Conservation (phyloP, 306 rosid genomes). For the Begonia masoniana region DNA sequence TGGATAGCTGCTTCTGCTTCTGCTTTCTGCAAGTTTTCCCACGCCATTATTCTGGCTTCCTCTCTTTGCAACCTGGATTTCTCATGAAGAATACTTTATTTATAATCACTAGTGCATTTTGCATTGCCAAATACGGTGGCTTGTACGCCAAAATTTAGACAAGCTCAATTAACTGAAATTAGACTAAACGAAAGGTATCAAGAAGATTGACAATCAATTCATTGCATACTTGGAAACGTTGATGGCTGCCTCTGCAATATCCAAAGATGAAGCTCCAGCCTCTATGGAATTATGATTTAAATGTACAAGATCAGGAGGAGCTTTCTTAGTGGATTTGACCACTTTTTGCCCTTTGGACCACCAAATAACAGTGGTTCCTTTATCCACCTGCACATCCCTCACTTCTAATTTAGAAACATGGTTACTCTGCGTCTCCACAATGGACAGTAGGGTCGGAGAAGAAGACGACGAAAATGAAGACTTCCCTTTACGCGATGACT, state of each 20-base stretch:
- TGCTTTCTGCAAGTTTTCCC: constrained; percentile 88
- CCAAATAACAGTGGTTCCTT: constrained; percentile 31
- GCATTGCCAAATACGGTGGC: neutral
- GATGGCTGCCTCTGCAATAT: constrained; percentile 39
- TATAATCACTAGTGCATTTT: neutral
- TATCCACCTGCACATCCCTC: constrained; percentile 76
- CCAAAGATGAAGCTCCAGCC: constrained; percentile 27
- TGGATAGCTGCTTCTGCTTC: constrained; percentile 76
- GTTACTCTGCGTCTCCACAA: constrained; percentile 19
- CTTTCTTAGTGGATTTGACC: constrained; percentile 11
- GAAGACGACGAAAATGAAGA: constrained; percentile 18
- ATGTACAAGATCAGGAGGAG: constrained; percentile 17
- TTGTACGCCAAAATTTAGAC: no score
- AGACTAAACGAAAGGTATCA: neutral
- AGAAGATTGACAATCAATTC: no score
- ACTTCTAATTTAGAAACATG: constrained; percentile 32
- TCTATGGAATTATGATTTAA: constrained; percentile 18
- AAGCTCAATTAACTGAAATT: no score
- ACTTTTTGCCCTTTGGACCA: constrained; percentile 28
- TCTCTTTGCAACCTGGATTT: constrained; percentile 50
- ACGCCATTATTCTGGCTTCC: constrained; percentile 77
- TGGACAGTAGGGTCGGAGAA: constrained; percentile 21
- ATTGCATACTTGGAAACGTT: constrained; percentile 45
- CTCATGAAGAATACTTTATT: neutral
- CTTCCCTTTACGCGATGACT: constrained; percentile 22